Base-by-base conservation (phyloP, 306 rosid species). In the Ammopiptanthus mongolicus region DNA sequence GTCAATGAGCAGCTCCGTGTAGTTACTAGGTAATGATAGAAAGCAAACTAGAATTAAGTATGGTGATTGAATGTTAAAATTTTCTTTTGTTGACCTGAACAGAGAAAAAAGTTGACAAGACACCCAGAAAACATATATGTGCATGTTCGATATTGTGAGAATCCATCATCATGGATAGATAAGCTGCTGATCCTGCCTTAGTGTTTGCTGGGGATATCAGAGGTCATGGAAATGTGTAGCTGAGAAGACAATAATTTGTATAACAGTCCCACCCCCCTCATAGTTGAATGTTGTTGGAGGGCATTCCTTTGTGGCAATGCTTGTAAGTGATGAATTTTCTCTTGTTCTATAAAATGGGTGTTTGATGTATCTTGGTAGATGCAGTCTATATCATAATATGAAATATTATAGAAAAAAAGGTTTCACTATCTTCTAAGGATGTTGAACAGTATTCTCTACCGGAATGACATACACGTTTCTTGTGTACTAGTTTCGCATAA, bases 71-170 rank as follows among this genome's bases (percentile, higher is more conserved):
- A 56, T 74, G 65, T 76, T 75, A 58, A 80, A 17, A 8, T 60
- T 37, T 60, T 71, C 18, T 47, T 58, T 60, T 83, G 46, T 80
- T 37, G 59, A 55, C 36, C 22, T 70, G 65, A 78, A 82, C 96
- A 93, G 97, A 89, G 82, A 91, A 90, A 79, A 93, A 91, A 75
- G 79, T 91, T 12, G 97, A 89, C 10, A 91, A 91, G 71, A 71
- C 50, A 42, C 88, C 97, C 50, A 87, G 90, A 83, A 91, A 91
- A 81, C 87, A 15, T 29, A 29, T 85, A 28, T 93, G 97, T 77
- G 87, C 97, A 6, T 93, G 98, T 81, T 81, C 98, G 23, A 87
- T 91, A 87, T 73, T 93, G 93, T 90, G 85, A 88, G 85, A 65
- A 76, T 41, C 46, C 19, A 36, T 58, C 50, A 29, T 44, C 55